Conservation (phyloP, 2,329 filamentous ascomycete genomes). For the Capronia americana region DNA sequence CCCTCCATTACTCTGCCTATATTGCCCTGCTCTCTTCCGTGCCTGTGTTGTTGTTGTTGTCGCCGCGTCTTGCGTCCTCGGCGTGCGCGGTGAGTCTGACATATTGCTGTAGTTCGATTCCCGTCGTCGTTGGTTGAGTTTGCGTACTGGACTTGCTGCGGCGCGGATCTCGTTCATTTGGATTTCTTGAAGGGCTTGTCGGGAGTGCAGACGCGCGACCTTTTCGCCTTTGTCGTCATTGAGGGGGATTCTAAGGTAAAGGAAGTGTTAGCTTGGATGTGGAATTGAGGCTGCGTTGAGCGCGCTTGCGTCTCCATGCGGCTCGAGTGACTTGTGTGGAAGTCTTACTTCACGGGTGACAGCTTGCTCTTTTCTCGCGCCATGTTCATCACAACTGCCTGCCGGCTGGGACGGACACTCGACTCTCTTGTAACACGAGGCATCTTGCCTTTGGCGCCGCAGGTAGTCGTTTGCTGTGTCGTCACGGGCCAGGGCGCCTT, state of each 20-base stretch:
- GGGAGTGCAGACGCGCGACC: conserved; percentile 81
- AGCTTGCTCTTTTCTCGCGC: conserved; percentile 46
- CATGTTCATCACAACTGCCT: conserved; percentile 36
- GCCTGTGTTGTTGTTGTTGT: conserved; percentile 32
- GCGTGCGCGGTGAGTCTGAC: conserved; percentile 60
- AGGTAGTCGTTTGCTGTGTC: background rate
- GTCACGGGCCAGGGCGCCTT: background rate
- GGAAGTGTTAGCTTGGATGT: conserved; percentile 4
- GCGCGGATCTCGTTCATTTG: conserved; percentile 92
- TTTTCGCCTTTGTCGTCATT: conserved; percentile 96
- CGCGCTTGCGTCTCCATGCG: background rate
- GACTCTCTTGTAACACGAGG: conserved; percentile 33
- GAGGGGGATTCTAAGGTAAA: conserved; percentile 75
- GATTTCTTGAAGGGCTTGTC: conserved; percentile 85
- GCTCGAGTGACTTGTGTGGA: background rate
- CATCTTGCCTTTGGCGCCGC: conserved; percentile 24
- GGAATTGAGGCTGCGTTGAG: background rate
- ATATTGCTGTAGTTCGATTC: conserved; percentile 62
- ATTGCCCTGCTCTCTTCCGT: conserved; percentile 28
- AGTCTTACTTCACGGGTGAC: conserved; percentile 58
- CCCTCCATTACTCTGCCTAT: conserved; percentile 23
- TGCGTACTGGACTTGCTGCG: conserved; percentile 75
- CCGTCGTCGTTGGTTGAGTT: conserved; percentile 54
- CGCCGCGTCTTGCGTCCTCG: conserved; percentile 53
- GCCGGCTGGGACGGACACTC: conserved; percentile 25